These are phyloP conservation scores for Cladophialophora yegresii DNA, from an alignment of 2,329 filamentous ascomycete genomes.

Conservation along the genomic window DNA sequence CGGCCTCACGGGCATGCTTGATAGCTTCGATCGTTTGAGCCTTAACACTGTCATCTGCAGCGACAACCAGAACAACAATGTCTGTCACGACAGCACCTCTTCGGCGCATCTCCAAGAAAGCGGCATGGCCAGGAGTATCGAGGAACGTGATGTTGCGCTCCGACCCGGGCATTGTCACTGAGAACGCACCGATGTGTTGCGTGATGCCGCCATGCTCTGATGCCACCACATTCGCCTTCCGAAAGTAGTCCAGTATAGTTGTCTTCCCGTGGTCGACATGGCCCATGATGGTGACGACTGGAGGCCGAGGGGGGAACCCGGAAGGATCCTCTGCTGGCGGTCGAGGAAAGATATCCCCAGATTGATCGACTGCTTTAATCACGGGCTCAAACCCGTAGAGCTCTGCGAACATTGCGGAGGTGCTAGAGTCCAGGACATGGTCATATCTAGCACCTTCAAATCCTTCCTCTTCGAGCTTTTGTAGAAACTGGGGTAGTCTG, in stretches of 20 bases:
- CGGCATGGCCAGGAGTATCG: conserved; percentile 93
- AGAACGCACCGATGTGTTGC: conserved; percentile 97
- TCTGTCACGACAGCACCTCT: conserved; percentile 95
- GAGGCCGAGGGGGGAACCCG: conserved; percentile 71
- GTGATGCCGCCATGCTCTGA: conserved; percentile 96
- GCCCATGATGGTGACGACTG: conserved; percentile 98
- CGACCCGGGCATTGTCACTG: conserved; percentile 73
- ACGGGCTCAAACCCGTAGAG: conserved; percentile 91
- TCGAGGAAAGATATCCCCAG: conserved; percentile 70
- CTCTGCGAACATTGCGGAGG: conserved; percentile 82
- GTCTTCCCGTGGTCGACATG: conserved; percentile 99
- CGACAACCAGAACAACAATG: conserved; percentile 93
- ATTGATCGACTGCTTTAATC: conserved; percentile 63
- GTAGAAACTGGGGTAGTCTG: conserved; percentile 68
- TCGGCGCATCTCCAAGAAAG: conserved; percentile 93
- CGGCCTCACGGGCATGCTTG: conserved; percentile 83
- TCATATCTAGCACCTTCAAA: conserved; percentile 83
- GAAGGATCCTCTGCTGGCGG: conserved; percentile 69
- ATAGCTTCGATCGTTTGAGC: conserved; percentile 95
- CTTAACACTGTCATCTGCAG: conserved; percentile 95
- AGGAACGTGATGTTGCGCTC: conserved; percentile 94
- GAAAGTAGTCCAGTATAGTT: conserved; percentile 87
- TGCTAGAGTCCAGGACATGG: conserved; percentile 86
- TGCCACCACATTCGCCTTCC: conserved; percentile 87
- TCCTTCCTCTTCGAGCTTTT: conserved; percentile 77